phyloP scores from a whole-genome alignment of 164 flowering plant genomes.

The Nelumbo lutea region DNA sequence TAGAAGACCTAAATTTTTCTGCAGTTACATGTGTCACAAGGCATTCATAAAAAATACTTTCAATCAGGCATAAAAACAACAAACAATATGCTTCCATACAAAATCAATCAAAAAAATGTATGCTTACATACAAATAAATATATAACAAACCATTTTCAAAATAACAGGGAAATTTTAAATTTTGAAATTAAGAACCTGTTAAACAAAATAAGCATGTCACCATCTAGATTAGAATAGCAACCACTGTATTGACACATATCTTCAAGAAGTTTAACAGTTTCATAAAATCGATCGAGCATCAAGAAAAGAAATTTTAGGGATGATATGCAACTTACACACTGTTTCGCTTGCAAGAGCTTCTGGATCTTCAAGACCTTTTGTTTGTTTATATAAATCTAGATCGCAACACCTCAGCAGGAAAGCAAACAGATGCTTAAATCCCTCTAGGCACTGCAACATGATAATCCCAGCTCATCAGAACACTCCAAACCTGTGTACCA shows the following conservation, averaged over 20 bases:
- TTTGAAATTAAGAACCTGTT: no score
- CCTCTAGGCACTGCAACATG: slow-evolving; percentile 77
- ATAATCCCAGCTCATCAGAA: slow-evolving; percentile 35
- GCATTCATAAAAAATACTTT: no score
- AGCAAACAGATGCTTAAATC: slow-evolving; percentile 52
- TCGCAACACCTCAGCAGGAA: slow-evolving; percentile 46
- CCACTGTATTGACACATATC: not conserved
- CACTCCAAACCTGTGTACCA: slow-evolving; percentile 44
- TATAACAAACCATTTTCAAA: no score
- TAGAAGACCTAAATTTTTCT: no score
- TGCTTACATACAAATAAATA: no score
- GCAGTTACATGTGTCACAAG: no score
- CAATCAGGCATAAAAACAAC: no score
- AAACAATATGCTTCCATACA: no score
- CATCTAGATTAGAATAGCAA: not conserved
- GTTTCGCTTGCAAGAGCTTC: slow-evolving; percentile 68
- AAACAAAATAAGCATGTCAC: slow-evolving; percentile 1
- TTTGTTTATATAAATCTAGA: slow-evolving; percentile 39
- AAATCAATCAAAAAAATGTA: no score
- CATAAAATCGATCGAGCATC: not conserved
- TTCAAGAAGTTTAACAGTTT: not conserved
- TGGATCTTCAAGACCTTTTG: slow-evolving; percentile 55
- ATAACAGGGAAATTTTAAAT: no score
- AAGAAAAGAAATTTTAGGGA: not conserved
- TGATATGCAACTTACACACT: slow-evolving; percentile 42